Conservation (phyloP, 2,329 filamentous ascomycete species). For the Sporothrix sp. region DNA sequence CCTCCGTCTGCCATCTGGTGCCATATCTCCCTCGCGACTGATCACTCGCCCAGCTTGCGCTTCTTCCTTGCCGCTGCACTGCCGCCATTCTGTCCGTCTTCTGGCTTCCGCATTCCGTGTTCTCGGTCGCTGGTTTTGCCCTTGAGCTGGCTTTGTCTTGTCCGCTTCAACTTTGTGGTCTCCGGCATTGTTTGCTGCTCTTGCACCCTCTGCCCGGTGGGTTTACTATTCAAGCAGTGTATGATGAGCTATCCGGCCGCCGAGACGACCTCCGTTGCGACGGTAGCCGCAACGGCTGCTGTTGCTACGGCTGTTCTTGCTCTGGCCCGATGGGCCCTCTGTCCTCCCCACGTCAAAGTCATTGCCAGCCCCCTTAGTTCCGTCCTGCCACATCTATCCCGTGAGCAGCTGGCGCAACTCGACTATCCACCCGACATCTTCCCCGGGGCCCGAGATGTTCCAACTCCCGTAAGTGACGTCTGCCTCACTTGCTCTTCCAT, state of each 20-base stretch:
- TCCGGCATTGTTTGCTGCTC: no score
- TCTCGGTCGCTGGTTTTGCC: no score
- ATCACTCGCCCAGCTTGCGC: no score
- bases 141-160: no score
- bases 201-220: no score
- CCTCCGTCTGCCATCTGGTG: no score
- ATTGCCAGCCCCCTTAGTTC: conserved; percentile 21
- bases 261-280: conserved; percentile 3
- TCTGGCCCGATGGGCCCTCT: conserved; percentile 19
- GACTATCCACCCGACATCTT: conserved; percentile 58
- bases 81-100: no score
- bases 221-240: no score
- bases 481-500: neutral
- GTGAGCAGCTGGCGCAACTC: conserved; percentile 20
- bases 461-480: conserved; percentile 44
- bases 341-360: conserved; percentile 18
- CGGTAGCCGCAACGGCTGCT: conserved; percentile 14
- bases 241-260: neutral
- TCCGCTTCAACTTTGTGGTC: no score
- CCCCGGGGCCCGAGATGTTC: conserved; percentile 63
- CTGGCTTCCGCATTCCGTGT: no score
- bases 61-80: no score
- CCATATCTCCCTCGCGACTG: no score
- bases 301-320: conserved; percentile 18
- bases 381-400: conserved; percentile 19